Conservation (phyloP, 257 asterid species). For the Ilex aquifolium region DNA sequence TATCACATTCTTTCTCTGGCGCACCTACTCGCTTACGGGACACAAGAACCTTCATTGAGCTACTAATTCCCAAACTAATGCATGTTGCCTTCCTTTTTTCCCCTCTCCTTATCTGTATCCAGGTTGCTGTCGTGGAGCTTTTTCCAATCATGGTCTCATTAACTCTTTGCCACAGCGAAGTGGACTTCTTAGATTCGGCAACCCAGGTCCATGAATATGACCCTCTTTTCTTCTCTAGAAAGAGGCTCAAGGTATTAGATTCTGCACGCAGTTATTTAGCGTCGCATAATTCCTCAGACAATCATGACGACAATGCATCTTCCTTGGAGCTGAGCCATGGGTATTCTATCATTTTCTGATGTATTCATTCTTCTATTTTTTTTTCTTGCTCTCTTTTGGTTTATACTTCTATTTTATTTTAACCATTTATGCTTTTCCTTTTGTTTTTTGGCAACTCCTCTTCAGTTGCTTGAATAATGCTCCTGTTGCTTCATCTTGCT, state of each 20-base stretch:
- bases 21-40: too few relatives aligned
- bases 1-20: too few relatives aligned
- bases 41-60: too few relatives aligned
- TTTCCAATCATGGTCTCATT: too few relatives aligned
- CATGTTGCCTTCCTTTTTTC: too few relatives aligned
- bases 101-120: too few relatives aligned
- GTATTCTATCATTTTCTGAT: constrained; percentile 4
- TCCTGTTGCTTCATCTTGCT: constrained; percentile 4
- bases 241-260: constrained; percentile 12
- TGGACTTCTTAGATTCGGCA: not conserved
- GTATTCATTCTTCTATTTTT: not conserved
- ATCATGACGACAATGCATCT: constrained; percentile 6
- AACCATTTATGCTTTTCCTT: not conserved
- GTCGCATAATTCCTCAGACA: not conserved
- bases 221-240: not conserved
- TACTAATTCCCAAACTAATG: too few relatives aligned
- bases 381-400: not conserved
- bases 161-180: too few relatives aligned
- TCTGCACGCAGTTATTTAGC: not conserved
- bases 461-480: constrained; percentile 18
- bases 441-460: not conserved
- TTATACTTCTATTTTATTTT: not conserved
- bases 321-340: constrained; percentile 23
- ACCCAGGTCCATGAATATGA: constrained; percentile 1
- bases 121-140: too few relatives aligned